These are phyloP conservation scores for Psilocybe cyanescens DNA, from an alignment of 768 basidiomycete genomes.

Conservation along the genomic window DNA sequence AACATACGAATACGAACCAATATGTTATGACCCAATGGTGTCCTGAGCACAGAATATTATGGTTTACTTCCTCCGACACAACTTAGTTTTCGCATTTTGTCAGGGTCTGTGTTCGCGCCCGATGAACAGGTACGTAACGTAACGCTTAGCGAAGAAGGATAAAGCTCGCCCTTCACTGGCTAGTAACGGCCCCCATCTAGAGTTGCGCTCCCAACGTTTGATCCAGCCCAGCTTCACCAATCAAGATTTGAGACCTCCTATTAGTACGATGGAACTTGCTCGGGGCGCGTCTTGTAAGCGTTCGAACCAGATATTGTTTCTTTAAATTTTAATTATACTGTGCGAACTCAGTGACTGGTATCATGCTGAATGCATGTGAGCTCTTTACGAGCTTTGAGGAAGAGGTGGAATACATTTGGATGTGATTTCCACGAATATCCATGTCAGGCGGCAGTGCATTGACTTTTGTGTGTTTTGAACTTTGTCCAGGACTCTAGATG, in stretches of 20 bases:
- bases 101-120: not conserved
- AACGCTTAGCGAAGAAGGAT: not conserved
- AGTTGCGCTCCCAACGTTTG: not conserved
- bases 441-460: not conserved
- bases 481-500: not conserved
- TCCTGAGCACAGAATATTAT: too few relatives aligned
- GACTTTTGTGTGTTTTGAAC: not conserved
- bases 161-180: not conserved
- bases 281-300: slow-evolving; percentile 11
- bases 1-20: too few relatives aligned
- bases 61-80: too few relatives aligned
- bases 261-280: slow-evolving; percentile 3
- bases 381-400: slow-evolving; percentile 4
- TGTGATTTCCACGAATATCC: not conserved
- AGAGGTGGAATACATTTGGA: slow-evolving; percentile 14
- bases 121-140: not conserved
- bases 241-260: not conserved
- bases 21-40: too few relatives aligned
- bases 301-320: not conserved
- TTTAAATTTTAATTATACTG: not conserved
- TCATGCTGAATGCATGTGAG: slow-evolving; percentile 9
- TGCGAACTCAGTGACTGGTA: not conserved
- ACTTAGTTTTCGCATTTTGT: not conserved
- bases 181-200: not conserved
- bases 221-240: not conserved